Percentiles rank a stretch among this genome's conserved stretches.
Evolutionary conservation across 352 stramenopile species (phyloP).

Genomic region (Pythium vanterpoolii): DNA sequence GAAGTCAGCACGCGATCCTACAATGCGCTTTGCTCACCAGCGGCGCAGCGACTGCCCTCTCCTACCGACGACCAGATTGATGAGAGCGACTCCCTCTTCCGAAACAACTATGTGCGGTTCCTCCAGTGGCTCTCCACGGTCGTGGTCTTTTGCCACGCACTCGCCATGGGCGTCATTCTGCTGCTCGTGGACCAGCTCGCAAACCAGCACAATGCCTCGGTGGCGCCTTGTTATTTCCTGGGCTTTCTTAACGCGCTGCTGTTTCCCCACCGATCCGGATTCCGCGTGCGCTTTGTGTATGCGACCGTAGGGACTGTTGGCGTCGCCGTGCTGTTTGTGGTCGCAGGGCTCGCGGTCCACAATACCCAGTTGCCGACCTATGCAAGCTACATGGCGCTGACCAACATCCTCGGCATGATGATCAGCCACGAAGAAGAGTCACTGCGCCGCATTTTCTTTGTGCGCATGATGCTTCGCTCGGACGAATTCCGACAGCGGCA

Average conservation of each 20-base stretch:
- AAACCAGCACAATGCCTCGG: constrained; percentile 23
- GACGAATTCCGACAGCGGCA: constrained; percentile 33
- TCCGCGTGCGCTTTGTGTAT: constrained; percentile 41
- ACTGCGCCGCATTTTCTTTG: constrained; percentile 44
- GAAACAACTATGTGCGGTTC: constrained; percentile 31
- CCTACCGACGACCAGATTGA: background rate
- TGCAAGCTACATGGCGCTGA: constrained; percentile 27
- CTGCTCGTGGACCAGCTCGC: constrained; percentile 29
- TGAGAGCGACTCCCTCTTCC: background rate
- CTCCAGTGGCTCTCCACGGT: constrained; percentile 28
- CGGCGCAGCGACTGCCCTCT: too few relatives aligned
- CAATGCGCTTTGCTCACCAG: constrained; percentile 1
- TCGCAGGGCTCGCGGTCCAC: constrained; percentile 5
- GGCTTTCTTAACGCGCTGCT: constrained; percentile 43
- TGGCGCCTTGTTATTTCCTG: constrained; percentile 39
- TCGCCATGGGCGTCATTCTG: constrained; percentile 36
- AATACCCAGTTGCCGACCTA: constrained; percentile 26
- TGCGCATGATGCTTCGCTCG: constrained; percentile 35
- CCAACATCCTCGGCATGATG: constrained; percentile 41
- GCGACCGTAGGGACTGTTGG: constrained; percentile 23
- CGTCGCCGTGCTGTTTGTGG: constrained; percentile 17
- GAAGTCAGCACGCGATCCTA: constrained; percentile 3
- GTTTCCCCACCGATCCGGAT: constrained; percentile 39
- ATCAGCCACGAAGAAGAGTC: constrained; percentile 47
- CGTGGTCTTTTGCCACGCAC: constrained; percentile 32